Conservation (phyloP, 805 yeast species). For the Yamadazyma nakazawae region DNA sequence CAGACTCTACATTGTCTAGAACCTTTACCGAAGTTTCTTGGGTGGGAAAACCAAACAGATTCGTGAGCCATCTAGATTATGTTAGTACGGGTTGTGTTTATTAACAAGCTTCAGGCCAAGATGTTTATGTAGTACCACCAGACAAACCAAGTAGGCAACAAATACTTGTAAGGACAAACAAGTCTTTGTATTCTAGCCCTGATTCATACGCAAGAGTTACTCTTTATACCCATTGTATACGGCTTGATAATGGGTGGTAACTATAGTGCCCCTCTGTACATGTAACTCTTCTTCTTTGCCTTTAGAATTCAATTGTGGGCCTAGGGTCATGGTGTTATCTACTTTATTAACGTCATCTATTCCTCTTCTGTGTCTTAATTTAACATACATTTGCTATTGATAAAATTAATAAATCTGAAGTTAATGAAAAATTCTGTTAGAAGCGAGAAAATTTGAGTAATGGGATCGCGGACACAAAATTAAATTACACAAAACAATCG, state of each 20-base stretch:
- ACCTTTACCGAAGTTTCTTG: conserved; percentile 99
- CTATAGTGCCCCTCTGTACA: too few species aligned
- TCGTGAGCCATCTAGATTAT: conserved; percentile 89
- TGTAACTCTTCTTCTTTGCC: too few species aligned
- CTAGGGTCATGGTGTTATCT: background rate
- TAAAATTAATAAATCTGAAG: conserved; percentile 7
- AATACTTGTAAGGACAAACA: too few species aligned
- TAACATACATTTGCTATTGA: conserved; percentile 14
- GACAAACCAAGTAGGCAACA: too few species aligned
- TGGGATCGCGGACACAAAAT: conserved; percentile 7
- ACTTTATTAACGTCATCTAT: background rate
- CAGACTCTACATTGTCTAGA: conserved; percentile 99
- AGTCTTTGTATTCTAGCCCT: too few species aligned
- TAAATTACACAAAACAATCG: conserved; percentile 13
- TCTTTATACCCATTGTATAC: too few species aligned
- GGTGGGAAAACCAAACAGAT: conserved; percentile 99
- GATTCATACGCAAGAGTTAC: too few species aligned
- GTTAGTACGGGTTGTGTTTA: conserved; percentile 30
- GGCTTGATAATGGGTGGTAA: too few species aligned
- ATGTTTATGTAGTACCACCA: too few species aligned
- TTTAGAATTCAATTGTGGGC: too few species aligned
- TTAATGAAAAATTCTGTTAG: conserved; percentile 12
- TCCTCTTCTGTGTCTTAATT: background rate
- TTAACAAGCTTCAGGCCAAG: background rate
- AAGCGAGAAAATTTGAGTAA: conserved; percentile 11